These are phyloP conservation scores for Xylaria acuta DNA, from an alignment of 495 filamentous ascomycete genomes.

Conservation along the genomic window DNA sequence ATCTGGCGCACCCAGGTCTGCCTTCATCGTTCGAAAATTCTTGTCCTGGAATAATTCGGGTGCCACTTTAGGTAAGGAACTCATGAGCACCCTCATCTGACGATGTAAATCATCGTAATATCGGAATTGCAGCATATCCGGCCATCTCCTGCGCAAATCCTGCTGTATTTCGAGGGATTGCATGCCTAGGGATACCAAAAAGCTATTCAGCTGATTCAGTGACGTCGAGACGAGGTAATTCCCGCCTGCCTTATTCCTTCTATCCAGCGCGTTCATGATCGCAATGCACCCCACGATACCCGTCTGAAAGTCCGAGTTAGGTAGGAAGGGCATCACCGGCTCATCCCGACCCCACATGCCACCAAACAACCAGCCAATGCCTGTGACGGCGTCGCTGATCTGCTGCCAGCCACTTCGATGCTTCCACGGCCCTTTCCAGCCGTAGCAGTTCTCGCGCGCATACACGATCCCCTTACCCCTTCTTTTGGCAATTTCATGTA, in stretches of 20 bases:
- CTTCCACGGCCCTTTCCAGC: constrained; percentile 60
- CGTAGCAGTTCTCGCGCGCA: constrained; percentile 64
- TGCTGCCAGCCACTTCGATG: constrained; percentile 63
- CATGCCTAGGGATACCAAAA: constrained; percentile 61
- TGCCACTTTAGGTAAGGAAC: constrained; percentile 27
- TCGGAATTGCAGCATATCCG: constrained; percentile 32
- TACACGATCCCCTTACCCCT: constrained; percentile 56
- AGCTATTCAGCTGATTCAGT: constrained; percentile 66
- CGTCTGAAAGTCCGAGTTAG: constrained; percentile 67
- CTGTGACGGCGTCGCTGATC: constrained; percentile 58
- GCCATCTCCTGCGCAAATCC: constrained; percentile 35
- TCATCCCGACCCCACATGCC: constrained; percentile 62
- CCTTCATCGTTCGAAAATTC: constrained; percentile 34
- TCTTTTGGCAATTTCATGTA: constrained; percentile 57
- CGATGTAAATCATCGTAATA: constrained; percentile 40
- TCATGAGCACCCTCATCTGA: constrained; percentile 37
- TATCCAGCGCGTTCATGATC: constrained; percentile 60
- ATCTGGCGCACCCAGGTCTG: constrained; percentile 35
- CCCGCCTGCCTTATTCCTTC: constrained; percentile 57
- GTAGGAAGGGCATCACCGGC: constrained; percentile 68
- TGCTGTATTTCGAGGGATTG: constrained; percentile 45
- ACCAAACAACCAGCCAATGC: constrained; percentile 64
- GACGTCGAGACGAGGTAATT: constrained; percentile 62
- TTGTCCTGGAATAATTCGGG: constrained; percentile 33
- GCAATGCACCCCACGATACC: constrained; percentile 63